phyloP scores from a whole-genome alignment of 1,284 basidiomycete genomes.

The Trichosporon sp. region DNA sequence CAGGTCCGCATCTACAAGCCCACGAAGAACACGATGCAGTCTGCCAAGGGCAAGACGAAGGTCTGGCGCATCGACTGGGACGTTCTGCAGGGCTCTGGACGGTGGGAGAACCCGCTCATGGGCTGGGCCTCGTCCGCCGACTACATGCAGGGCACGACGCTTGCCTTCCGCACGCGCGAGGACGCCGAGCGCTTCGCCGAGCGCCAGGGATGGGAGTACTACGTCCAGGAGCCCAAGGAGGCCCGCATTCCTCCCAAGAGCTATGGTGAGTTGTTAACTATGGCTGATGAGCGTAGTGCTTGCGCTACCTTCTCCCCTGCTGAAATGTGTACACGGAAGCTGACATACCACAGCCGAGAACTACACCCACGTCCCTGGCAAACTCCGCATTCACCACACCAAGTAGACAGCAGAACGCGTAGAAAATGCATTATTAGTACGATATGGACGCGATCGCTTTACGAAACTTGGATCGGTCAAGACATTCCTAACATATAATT shows the following conservation, averaged over 20 bases:
- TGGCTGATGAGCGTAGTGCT: too few species aligned
- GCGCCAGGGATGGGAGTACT: slow-evolving; percentile 50
- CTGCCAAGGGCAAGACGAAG: slow-evolving; percentile 75
- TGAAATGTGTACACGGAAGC: too few species aligned
- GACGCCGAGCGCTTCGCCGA: slow-evolving; percentile 79
- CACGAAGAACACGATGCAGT: slow-evolving; percentile 92
- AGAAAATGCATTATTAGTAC: slow-evolving; percentile 5
- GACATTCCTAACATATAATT: too few species aligned
- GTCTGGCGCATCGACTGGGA: slow-evolving; percentile 97
- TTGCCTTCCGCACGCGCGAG: slow-evolving; percentile 83
- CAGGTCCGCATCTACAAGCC: slow-evolving; percentile 87
- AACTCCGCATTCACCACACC: slow-evolving; percentile 80
- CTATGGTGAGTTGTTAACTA: slow-evolving; percentile 51
- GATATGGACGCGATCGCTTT: too few species aligned
- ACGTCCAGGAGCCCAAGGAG: slow-evolving; percentile 62
- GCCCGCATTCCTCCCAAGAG: slow-evolving; percentile 75
- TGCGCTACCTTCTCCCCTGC: not conserved
- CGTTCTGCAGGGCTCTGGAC: slow-evolving; percentile 73
- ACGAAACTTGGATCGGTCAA: too few species aligned
- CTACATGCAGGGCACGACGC: slow-evolving; percentile 88
- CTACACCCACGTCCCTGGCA: slow-evolving; percentile 75
- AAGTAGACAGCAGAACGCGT: slow-evolving; percentile 63
- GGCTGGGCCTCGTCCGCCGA: slow-evolving; percentile 93
- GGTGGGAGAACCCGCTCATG: slow-evolving; percentile 99
- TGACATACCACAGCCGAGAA: slow-evolving; percentile 57